A percentile compares a stretch with the other conserved stretches of the same genome.
Evolutionary conservation across 306 rosid genomes (phyloP).

Genomic region (Castanea crenata): DNA sequence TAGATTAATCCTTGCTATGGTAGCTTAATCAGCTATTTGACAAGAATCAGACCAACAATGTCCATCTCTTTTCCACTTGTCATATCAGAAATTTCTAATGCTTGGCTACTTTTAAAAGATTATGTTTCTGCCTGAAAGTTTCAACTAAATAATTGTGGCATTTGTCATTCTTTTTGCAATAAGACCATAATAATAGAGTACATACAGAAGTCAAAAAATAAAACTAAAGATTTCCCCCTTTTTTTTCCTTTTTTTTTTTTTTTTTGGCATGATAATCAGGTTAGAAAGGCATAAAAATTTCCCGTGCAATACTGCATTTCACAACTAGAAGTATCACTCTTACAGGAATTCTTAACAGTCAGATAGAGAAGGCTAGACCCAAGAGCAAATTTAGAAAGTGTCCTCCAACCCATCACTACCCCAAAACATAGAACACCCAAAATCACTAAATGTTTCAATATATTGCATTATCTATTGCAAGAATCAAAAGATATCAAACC

Average conservation of each 20-base stretch:
- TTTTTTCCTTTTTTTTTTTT: not conserved
- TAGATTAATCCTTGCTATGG: not conserved
- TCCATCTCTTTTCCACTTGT: slow-evolving; percentile 2
- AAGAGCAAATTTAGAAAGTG: not conserved
- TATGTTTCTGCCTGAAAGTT: slow-evolving; percentile 5
- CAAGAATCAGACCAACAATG: slow-evolving; percentile 17
- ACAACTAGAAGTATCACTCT: not conserved
- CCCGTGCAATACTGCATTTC: not conserved
- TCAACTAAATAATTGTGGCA: not conserved
- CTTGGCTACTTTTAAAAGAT: slow-evolving; percentile 23
- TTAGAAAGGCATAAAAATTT: not conserved
- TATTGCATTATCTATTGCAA: not conserved
- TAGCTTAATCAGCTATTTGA: slow-evolving; percentile 19
- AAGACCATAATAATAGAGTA: not conserved
- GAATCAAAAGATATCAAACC: not conserved
- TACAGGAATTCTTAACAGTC: not conserved
- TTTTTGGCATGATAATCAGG: not conserved
- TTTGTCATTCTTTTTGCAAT: not conserved
- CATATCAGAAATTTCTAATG: slow-evolving; percentile 20
- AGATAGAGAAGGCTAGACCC: not conserved
- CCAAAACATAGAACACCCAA: not conserved
- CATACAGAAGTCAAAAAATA: not conserved
- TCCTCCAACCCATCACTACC: not conserved
- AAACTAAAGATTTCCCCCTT: not conserved
- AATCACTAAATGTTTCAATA: not conserved